Conservation (phyloP, 148 eudicot genomes). For the Gaultheria prostrata region DNA sequence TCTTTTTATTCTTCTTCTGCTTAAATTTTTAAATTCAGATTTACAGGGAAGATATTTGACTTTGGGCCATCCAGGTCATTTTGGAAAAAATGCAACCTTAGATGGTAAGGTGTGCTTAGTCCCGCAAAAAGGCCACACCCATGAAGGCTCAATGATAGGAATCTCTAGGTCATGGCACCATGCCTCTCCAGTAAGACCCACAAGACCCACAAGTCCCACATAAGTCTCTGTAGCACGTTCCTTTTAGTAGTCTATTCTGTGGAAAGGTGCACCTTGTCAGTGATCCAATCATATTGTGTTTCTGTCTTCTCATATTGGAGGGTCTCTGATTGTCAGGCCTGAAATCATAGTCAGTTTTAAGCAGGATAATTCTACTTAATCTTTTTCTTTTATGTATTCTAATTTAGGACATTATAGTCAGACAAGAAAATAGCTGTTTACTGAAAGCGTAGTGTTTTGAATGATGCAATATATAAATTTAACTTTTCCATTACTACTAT, state of each 20-base stretch:
- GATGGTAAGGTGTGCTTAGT: not conserved
- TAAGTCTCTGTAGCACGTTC: not conserved
- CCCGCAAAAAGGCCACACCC: not conserved
- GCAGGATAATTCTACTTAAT: not conserved
- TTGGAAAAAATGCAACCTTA: not conserved
- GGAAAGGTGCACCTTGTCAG: not conserved
- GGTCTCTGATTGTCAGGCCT: not conserved
- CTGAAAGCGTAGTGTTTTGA: not conserved
- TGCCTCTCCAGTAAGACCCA: not conserved
- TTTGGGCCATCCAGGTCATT: not conserved
- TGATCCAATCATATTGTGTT: not conserved
- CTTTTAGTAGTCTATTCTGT: not conserved
- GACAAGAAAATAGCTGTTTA: too few species aligned
- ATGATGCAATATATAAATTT: not conserved
- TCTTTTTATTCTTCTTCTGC: not conserved
- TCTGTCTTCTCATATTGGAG: not conserved
- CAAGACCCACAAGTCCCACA: too few species aligned
- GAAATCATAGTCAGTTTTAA: not conserved
- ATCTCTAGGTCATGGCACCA: not conserved
- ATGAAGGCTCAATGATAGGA: not conserved
- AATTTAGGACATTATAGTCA: not conserved
- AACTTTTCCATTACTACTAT: not conserved
- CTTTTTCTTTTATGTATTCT: not conserved
- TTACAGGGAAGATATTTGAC: not conserved
- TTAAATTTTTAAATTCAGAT: too few species aligned